Percentiles rank a stretch among this genome's conserved stretches.
Evolutionary conservation across 441 rosid genomes (phyloP).

Genomic region (Sinapis alba): DNA sequence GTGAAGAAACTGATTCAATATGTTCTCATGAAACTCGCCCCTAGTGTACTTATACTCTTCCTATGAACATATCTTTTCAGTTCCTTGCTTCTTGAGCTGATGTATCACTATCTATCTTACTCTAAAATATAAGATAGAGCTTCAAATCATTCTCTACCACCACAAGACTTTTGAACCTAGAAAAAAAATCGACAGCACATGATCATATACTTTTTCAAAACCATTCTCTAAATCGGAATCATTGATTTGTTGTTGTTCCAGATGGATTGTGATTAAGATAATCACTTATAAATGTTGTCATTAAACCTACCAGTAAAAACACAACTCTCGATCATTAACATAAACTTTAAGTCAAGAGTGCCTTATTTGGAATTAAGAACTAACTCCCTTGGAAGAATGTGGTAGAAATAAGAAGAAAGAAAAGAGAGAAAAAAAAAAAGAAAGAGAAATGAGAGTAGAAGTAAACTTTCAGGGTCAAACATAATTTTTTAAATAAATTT

Average conservation of each 20-base stretch:
- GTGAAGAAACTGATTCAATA: slow-evolving; percentile 43
- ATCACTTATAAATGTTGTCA: slow-evolving; percentile 50
- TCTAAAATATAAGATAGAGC: slow-evolving; percentile 34
- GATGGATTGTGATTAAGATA: slow-evolving; percentile 1
- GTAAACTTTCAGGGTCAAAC: too few species aligned
- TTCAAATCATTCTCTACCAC: background rate
- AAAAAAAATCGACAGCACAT: background rate
- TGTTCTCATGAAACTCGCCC: slow-evolving; percentile 63
- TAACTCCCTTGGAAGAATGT: too few species aligned
- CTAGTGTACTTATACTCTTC: slow-evolving; percentile 71
- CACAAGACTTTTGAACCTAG: background rate
- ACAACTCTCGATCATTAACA: background rate
- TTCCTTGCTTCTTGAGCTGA: slow-evolving; percentile 75
- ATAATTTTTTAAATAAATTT: too few species aligned
- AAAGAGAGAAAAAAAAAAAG: too few species aligned
- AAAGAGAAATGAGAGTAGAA: too few species aligned
- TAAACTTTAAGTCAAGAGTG: background rate
- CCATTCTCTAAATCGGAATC: slow-evolving; percentile 72
- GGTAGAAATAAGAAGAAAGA: background rate
- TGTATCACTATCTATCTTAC: slow-evolving; percentile 60
- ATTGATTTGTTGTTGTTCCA: background rate
- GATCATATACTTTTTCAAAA: slow-evolving; percentile 46
- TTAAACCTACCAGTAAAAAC: slow-evolving; percentile 16
- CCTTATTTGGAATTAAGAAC: too few species aligned
- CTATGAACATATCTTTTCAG: slow-evolving; percentile 87